Base-by-base conservation (phyloP, 805 yeast genomes). In the Maudiozyma serrabonitensis region DNA sequence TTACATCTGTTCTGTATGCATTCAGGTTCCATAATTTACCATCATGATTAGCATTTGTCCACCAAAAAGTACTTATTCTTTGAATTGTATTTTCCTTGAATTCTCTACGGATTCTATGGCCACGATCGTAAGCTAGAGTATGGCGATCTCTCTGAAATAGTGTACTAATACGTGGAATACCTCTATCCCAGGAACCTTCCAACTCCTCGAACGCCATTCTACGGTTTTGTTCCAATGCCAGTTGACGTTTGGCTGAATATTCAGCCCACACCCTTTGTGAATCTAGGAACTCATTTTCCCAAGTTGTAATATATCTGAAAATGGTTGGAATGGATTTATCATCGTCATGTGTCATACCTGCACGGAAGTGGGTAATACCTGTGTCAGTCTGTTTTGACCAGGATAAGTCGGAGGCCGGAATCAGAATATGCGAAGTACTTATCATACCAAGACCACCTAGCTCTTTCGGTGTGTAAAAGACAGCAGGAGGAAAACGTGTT, bases 191-290 rank as follows among this genome's bases (percentile, higher is more conserved):
- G 51, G 83, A 82, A 23, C 82, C 90, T 67, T 91, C 98, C 64
- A 93, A 73, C 61, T 93, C 99, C 64, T 93, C 99, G 59, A 87
- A 84, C 0, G 95, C 85, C 39, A 93, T 68, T 40, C 97, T 78
- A 26, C 96, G 80, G 57, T 88, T 86, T 56, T 87, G 88, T 57
- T 84, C 86, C 26, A 79, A 70, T 0, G 98, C 97, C 60, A 87
- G 96, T 52, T 80, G 84, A 45, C 97, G 75, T 62, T 88, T 89
- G 50, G 85, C 78, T 0, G 96, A 93, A 69, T 90, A 93, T 55
- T 93, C 99, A 0, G 95, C 88, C 99, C 99, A 93, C 3, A 91
- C 99, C 50, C 96, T 74, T 64, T 88, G 95, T 1, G 98, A 90
- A 57, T 93, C 99, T 44, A 82, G 60, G 61, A 91, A 88, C 64